Base-by-base conservation (phyloP, 2,329 filamentous ascomycete genomes). In the Onygenales sp. region DNA sequence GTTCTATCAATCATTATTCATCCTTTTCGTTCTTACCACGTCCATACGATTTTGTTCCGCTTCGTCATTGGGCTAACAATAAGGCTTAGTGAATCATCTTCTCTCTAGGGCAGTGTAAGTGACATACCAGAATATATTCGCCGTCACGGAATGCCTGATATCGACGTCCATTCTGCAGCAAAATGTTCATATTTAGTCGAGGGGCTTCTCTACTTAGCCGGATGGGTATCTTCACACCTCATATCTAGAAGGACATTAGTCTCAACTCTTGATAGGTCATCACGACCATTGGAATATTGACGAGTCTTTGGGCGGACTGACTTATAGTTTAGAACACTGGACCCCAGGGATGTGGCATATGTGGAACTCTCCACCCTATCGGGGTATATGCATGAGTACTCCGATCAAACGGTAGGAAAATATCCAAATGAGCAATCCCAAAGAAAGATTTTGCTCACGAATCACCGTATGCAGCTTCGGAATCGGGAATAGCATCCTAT, bases 1-100 rank as follows among this genome's bases (percentile, higher is more conserved):
- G 8, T 14, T 14, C 11, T 9, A 31, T 31, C 14, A 2, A 11
- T 3, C 27, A 44, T n/a, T 33, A 13, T 7, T 17, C 7, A 8
- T 6, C 11, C 6, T 33, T 14, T 14, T 14, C 27, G 33, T 33
- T n/a, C 70, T 67, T 48, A 65, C 61, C 42, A 69, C 52, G 42
- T 67, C 64, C 49, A 67, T 59, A 14, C 64, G 63, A 46, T 67
- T 64, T 54, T 68, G 65, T 49, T 68, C 66, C 50, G 58, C 49
- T 51, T 70, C 66, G 51, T 68, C 66, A 50, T 70, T 69, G 21
- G 67, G 66, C 55, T 63, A 59, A 9, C 42, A 27, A 9, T 8
- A 21, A 46, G 6, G 6, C 17, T 46, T 46, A 46, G 43, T 27
- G n/a, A 13, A n/a, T 6, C 13, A 34, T 43, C n/a, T 47, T 27